phyloP scores from a whole-genome alignment of 1,139 yeast species.

The Blastobotrys aristatus region DNA sequence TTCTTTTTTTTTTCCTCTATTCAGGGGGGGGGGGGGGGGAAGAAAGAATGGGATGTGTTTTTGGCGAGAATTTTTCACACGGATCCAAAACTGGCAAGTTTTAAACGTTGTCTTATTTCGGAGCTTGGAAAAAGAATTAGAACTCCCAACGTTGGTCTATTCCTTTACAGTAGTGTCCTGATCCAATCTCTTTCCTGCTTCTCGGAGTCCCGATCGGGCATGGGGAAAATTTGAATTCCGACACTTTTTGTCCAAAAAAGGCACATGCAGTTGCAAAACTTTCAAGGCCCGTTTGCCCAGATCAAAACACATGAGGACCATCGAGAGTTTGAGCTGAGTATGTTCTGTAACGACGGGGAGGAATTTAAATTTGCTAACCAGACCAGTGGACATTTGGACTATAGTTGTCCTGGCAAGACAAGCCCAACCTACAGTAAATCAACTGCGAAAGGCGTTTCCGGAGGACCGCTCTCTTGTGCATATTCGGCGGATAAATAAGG shows the following conservation, averaged over 20 bases:
- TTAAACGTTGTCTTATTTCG: no score
- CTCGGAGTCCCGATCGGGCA: no score
- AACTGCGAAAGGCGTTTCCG: constrained; percentile 28
- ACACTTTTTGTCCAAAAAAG: no score
- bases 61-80: neutral
- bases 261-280: constrained; percentile 12
- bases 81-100: no score
- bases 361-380: constrained; percentile 37
- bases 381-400: constrained; percentile 49
- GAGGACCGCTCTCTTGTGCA: constrained; percentile 33
- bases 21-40: neutral
- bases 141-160: no score
- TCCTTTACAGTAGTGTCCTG: no score
- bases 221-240: no score
- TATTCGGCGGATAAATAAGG: constrained; percentile 36
- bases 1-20: neutral
- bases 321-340: constrained; percentile 36
- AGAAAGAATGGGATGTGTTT: neutral
- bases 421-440: constrained; percentile 36
- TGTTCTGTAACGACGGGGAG: no score
- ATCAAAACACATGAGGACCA: constrained; percentile 28
- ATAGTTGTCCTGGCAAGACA: constrained; percentile 42
- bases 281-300: constrained; percentile 24
- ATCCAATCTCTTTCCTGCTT: no score
- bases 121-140: no score